Percentiles rank a stretch among this genome's conserved stretches.
Conservation (phyloP, 1,139 yeast species). For the Arxiozyma telluris region DNA sequence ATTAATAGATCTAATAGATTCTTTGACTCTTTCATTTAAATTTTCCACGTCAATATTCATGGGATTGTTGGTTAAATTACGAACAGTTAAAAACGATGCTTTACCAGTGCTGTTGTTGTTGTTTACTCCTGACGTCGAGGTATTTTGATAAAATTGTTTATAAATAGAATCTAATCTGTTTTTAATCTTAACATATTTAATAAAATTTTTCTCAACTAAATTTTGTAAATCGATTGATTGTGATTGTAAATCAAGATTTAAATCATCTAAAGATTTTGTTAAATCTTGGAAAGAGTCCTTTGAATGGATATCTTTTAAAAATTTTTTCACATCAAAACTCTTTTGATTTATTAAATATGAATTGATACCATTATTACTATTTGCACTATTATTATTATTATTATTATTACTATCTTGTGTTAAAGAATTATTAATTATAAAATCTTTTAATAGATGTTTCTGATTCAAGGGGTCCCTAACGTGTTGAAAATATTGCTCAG, state of each 20-base stretch:
- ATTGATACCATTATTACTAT: constrained; percentile 20
- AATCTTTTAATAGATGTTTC: constrained; percentile 36
- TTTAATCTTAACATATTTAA: constrained; percentile 68
- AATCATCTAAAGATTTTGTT: constrained; percentile 43
- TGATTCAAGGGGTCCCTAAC: constrained; percentile 47
- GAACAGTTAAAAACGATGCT: constrained; percentile 7
- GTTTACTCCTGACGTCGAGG: neutral
- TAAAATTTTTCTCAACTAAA: constrained; percentile 66
- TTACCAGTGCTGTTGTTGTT: neutral
- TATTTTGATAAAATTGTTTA: constrained; percentile 34
- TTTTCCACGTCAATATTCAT: constrained; percentile 27
- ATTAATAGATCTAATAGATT: constrained; percentile 47
- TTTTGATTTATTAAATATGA: constrained; percentile 64
- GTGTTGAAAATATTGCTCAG: neutral
- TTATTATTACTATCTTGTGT: constrained; percentile 18
- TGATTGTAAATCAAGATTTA: constrained; percentile 54
- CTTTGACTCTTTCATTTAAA: constrained; percentile 41
- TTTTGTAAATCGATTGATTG: constrained; percentile 59
- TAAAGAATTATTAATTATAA: constrained; percentile 30
- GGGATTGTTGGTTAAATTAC: neutral
- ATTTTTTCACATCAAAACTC: constrained; percentile 60
- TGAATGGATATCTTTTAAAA: constrained; percentile 59
- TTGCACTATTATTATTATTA: too few relatives aligned
- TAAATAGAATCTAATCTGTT: constrained; percentile 53
- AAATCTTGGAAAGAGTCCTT: constrained; percentile 62